phyloP scores from a whole-genome alignment of 805 yeast species.

The Candida vartiovaarae region DNA sequence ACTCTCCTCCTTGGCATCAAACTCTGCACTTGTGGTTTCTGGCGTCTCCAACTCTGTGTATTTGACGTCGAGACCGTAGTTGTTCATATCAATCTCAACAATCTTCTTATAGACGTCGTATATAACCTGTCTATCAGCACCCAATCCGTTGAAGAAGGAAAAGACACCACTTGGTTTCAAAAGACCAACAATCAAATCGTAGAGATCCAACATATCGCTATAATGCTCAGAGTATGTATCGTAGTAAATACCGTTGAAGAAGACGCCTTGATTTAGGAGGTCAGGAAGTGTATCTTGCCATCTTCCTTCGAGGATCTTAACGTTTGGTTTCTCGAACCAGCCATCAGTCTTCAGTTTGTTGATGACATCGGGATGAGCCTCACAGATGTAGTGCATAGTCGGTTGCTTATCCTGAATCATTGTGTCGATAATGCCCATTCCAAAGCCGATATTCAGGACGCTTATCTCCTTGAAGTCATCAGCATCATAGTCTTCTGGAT shows the following conservation, averaged over 20 bases:
- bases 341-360: slow-evolving; percentile 62
- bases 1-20: slow-evolving; percentile 30
- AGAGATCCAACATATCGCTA: slow-evolving; percentile 78
- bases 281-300: slow-evolving; percentile 82
- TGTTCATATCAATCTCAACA: slow-evolving; percentile 70
- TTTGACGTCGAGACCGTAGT: slow-evolving; percentile 68
- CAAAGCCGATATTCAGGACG: slow-evolving; percentile 85
- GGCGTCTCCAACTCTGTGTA: slow-evolving; percentile 47
- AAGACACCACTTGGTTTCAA: slow-evolving; percentile 77
- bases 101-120: slow-evolving; percentile 82
- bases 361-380: slow-evolving; percentile 92
- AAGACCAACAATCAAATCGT: slow-evolving; percentile 75
- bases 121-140: slow-evolving; percentile 68
- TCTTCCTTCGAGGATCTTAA: slow-evolving; percentile 74
- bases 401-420: slow-evolving; percentile 58
- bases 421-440: slow-evolving; percentile 92
- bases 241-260: slow-evolving; percentile 86
- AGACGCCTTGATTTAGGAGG: slow-evolving; percentile 56
- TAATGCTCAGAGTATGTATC: slow-evolving; percentile 94
- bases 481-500: slow-evolving; percentile 16
- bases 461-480: slow-evolving; percentile 34
- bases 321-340: slow-evolving; percentile 73
- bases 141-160: slow-evolving; percentile 88
- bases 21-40: slow-evolving; percentile 27
- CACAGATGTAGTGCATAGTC: slow-evolving; percentile 76